These are phyloP conservation scores for Botrytis pseudocinerea DNA, from an alignment of 2,329 filamentous ascomycete genomes.

Conservation along the genomic window DNA sequence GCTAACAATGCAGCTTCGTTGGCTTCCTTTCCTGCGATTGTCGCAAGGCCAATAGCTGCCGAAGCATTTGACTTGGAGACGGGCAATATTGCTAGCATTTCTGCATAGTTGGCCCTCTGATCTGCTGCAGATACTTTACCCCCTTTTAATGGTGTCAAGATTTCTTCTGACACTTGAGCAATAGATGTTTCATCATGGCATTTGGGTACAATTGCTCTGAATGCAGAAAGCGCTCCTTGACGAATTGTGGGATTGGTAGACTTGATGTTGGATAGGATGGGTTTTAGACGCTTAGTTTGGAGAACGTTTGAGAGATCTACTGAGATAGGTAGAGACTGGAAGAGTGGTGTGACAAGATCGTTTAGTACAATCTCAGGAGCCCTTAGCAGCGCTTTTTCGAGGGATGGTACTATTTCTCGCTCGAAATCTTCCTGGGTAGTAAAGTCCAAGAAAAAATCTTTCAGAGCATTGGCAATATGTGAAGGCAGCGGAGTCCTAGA, in stretches of 20 bases:
- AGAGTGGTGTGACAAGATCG: conserved; percentile 72
- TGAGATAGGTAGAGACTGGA: conserved; percentile 65
- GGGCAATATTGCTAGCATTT: conserved; percentile 70
- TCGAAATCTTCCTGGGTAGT: conserved; percentile 71
- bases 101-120: conserved; percentile 78
- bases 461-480: conserved; percentile 71
- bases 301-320: conserved; percentile 80
- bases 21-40: conserved; percentile 77
- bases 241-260: conserved; percentile 82
- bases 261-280: conserved; percentile 85
- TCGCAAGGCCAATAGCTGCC: conserved; percentile 64
- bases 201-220: conserved; percentile 65
- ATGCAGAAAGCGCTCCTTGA: conserved; percentile 72
- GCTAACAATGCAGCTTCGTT: conserved; percentile 80
- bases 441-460: conserved; percentile 81
- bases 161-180: conserved; percentile 71
- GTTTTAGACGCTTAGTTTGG: conserved; percentile 73
- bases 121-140: conserved; percentile 84
- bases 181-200: conserved; percentile 60
- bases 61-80: conserved; percentile 62
- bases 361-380: conserved; percentile 87
- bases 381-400: conserved; percentile 87
- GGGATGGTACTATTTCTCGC: conserved; percentile 72
- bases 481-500: conserved; percentile 70
- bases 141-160: conserved; percentile 75